Conservation (phyloP, 352 stramenopile genomes). For the Phytophthora fragariaefolia region DNA sequence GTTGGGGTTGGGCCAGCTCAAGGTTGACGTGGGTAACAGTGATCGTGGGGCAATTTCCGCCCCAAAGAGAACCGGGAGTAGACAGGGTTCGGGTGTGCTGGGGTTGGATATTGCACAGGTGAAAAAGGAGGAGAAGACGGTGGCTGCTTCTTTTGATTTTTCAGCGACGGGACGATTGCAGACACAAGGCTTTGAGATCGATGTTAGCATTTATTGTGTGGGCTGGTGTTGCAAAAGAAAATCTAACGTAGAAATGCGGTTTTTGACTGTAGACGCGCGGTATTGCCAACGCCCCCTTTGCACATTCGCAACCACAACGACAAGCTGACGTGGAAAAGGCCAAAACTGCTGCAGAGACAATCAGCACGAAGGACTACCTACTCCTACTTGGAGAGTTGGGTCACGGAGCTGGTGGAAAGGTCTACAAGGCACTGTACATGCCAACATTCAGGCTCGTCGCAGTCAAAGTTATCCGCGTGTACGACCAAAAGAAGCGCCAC, state of each 20-base stretch:
- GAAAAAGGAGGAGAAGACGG: constrained; percentile 61
- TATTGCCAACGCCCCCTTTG: constrained; percentile 76
- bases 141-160: constrained; percentile 84
- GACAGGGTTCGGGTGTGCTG: constrained; percentile 52
- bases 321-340: constrained; percentile 20
- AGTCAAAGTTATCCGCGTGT: constrained; percentile 90
- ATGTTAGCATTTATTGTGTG: constrained; percentile 46
- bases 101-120: constrained; percentile 73
- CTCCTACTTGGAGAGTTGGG: constrained; percentile 76
- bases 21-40: constrained; percentile 55
- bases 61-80: constrained; percentile 21
- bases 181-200: constrained; percentile 88
- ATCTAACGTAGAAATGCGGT: constrained; percentile 7
- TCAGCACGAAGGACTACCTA: constrained; percentile 73
- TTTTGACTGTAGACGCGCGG: constrained; percentile 62
- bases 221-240: background rate
- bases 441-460: constrained; percentile 90
- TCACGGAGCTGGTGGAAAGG: constrained; percentile 87
- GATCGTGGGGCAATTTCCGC: constrained; percentile 13
- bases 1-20: constrained; percentile 43
- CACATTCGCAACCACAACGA: constrained; percentile 16
- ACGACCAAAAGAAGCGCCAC: constrained; percentile 88
- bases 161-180: constrained; percentile 75
- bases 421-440: constrained; percentile 91
- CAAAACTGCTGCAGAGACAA: constrained; percentile 16